Percentiles rank a stretch among this genome's conserved stretches.
These are phyloP conservation scores for Glycine soja DNA, from an alignment of 306 rosid species.

Conservation along the genomic window DNA sequence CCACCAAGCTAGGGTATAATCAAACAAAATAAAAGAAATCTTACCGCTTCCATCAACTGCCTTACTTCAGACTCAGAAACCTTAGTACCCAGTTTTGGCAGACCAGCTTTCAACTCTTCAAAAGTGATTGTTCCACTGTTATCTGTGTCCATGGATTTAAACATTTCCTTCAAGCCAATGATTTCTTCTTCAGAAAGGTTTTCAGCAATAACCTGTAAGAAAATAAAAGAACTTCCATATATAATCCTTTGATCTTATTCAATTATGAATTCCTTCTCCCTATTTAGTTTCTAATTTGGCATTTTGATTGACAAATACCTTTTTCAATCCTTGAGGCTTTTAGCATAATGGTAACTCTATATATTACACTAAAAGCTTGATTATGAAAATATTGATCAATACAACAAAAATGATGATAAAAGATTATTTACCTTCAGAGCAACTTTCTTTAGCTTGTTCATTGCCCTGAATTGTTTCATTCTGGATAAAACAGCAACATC, in stretches of 20 bases:
- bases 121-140: constrained; percentile 92
- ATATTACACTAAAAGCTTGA: not conserved
- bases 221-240: not conserved
- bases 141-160: constrained; percentile 96
- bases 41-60: constrained; percentile 28
- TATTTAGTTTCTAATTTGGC: not conserved
- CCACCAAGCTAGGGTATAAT: not conserved
- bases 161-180: constrained; percentile 96
- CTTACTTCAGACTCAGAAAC: constrained; percentile 14
- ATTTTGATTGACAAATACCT: not conserved
- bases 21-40: not conserved
- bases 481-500: constrained; percentile 90
- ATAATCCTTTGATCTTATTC: not conserved
- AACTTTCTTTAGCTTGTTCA: constrained; percentile 97
- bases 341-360: not conserved
- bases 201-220: constrained; percentile 88
- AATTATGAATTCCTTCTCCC: not conserved
- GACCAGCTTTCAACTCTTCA: constrained; percentile 96
- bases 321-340: not conserved
- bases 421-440: constrained; percentile 70
- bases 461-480: constrained; percentile 97
- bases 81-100: constrained; percentile 78
- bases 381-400: not conserved
- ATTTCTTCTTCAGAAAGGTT: constrained; percentile 99
- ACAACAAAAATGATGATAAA: not conserved